phyloP scores from a whole-genome alignment of 345 rosid species.

The Salix arbutifolia region DNA sequence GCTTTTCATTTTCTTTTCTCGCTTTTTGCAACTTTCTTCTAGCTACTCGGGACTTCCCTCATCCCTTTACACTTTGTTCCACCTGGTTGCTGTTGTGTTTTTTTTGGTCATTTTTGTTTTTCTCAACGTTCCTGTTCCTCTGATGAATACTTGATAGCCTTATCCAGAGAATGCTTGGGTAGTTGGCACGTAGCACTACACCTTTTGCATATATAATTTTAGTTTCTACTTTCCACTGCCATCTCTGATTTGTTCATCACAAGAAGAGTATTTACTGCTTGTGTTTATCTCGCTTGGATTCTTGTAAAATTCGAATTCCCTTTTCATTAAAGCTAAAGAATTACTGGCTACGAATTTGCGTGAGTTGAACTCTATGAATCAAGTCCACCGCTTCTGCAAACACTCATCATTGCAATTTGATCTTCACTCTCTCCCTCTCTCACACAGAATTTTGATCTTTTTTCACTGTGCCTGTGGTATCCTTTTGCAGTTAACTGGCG shows the following conservation, averaged over 20 bases:
- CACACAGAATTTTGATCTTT: not conserved
- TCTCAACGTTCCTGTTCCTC: conserved; percentile 7
- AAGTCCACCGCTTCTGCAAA: conserved; percentile 34
- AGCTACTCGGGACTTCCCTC: not conserved
- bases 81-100: not conserved
- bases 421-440: too few species aligned
- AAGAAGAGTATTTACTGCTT: conserved; percentile 6
- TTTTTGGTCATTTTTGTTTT: conserved; percentile 4
- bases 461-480: conserved; percentile 19
- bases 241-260: conserved; percentile 16
- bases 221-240: conserved; percentile 11
- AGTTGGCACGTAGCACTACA: not conserved
- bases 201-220: conserved; percentile 4
- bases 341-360: conserved; percentile 9
- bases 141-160: conserved; percentile 17
- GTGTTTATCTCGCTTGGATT: conserved; percentile 27
- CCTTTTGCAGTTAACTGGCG: conserved; percentile 86
- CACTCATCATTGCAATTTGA: conserved; percentile 61
- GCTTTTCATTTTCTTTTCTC: conserved; percentile 19
- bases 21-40: conserved; percentile 18
- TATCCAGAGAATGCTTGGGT: conserved; percentile 15
- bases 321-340: not conserved
- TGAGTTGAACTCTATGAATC: conserved; percentile 47
- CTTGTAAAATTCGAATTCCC: conserved; percentile 8
- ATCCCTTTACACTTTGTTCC: not conserved